phyloP scores from a whole-genome alignment of 768 basidiomycete genomes.

The Tricholoma flavovirens region DNA sequence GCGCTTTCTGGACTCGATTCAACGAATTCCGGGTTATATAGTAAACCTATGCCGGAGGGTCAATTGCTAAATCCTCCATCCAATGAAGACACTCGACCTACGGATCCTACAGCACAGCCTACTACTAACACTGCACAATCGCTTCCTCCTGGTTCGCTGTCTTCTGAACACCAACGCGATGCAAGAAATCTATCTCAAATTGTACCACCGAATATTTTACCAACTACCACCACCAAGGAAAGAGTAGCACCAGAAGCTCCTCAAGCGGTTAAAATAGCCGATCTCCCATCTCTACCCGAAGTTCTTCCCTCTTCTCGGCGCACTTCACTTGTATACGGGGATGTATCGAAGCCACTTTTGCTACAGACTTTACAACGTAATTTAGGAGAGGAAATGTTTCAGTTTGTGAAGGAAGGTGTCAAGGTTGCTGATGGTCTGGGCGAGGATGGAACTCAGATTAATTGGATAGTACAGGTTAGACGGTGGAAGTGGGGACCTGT shows the following conservation, averaged over 20 bases:
- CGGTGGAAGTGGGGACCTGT: slow-evolving; percentile 36
- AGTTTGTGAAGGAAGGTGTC: slow-evolving; percentile 34
- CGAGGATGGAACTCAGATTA: slow-evolving; percentile 18
- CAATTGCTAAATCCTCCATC: not conserved
- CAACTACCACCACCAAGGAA: not conserved
- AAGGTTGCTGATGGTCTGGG: slow-evolving; percentile 23
- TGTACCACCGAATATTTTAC: not conserved
- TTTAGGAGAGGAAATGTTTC: slow-evolving; percentile 30
- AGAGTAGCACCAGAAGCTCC: not conserved
- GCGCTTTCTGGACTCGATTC: not conserved
- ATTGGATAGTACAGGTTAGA: slow-evolving; percentile 37
- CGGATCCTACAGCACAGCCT: not conserved
- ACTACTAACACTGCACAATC: not conserved
- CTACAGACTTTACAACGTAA: slow-evolving; percentile 34
- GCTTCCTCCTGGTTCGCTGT: not conserved
- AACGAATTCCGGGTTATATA: not conserved
- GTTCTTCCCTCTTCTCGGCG: slow-evolving; percentile 2
- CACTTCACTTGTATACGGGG: slow-evolving; percentile 7
- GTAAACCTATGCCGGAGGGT: not conserved
- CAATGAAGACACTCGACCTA: not conserved
- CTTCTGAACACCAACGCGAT: not conserved
- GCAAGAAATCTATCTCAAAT: not conserved
- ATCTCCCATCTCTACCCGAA: not conserved
- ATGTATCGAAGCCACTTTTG: slow-evolving; percentile 18
- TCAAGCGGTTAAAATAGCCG: not conserved